These are phyloP conservation scores for Hansfordia pulvinata DNA, from an alignment of 2,329 filamentous ascomycete species.

Conservation along the genomic window DNA sequence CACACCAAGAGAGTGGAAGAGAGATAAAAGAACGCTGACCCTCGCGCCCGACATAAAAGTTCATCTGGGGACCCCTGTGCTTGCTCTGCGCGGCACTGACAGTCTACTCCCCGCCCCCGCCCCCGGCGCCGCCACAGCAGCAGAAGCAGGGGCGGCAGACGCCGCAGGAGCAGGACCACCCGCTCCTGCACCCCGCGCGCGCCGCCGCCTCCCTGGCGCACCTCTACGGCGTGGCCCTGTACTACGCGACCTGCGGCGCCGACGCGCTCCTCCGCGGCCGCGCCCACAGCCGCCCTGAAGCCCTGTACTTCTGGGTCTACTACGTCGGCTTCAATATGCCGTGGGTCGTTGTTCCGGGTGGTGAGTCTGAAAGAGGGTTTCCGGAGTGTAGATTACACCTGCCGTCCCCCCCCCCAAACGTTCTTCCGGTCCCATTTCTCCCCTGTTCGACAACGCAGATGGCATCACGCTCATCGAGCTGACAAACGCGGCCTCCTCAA, in stretches of 20 bases:
- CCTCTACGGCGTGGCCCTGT: conserved; percentile 48
- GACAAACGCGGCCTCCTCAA: conserved; percentile 2
- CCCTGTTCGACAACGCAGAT: background rate
- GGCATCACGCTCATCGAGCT: background rate
- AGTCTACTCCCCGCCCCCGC: too few relatives aligned
- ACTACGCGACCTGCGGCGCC: conserved; percentile 43
- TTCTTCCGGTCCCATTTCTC: background rate
- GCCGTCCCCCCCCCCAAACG: too few relatives aligned
- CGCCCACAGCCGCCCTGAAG: conserved; percentile 43
- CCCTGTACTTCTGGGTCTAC: conserved; percentile 50
- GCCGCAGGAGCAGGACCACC: conserved; percentile 20
- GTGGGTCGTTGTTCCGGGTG: conserved; percentile 41
- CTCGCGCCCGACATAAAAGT: conserved; percentile 18
- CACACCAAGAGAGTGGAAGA: too few relatives aligned
- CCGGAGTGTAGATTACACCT: too few relatives aligned
- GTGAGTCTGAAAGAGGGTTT: conserved; percentile 28
- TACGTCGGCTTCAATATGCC: conserved; percentile 47
- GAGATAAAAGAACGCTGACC: too few relatives aligned
- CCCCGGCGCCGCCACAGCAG: too few relatives aligned
- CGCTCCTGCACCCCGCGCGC: conserved; percentile 36
- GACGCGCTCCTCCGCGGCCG: conserved; percentile 30
- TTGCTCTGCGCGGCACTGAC: conserved; percentile 33
- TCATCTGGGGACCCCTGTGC: conserved; percentile 46
- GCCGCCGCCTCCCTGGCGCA: conserved; percentile 37
- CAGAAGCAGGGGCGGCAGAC: too few relatives aligned